Evolutionary conservation across 2,329 filamentous ascomycete species (phyloP).

Genomic region (Lecanicillium sp.): DNA sequence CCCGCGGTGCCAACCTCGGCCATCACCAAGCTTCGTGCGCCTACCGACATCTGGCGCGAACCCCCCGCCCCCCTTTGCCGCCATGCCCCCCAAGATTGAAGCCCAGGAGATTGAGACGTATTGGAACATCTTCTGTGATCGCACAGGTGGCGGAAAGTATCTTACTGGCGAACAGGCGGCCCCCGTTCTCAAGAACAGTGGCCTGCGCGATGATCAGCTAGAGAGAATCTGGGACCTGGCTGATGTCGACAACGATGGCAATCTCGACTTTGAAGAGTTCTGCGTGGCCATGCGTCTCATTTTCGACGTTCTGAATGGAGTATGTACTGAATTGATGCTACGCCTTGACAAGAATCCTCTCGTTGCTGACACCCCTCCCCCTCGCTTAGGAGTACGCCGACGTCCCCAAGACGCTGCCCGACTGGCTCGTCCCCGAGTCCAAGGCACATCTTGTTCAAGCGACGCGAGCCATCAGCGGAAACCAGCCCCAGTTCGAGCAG

Average conservation of each 20-base stretch:
- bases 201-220: conserved; percentile 67
- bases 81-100: conserved; percentile 57
- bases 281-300: conserved; percentile 98
- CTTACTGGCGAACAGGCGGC: conserved; percentile 57
- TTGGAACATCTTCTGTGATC: conserved; percentile 57
- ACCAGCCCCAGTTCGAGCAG: conserved; percentile 76
- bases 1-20: neutral
- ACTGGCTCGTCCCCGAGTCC: conserved; percentile 95
- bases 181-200: conserved; percentile 58
- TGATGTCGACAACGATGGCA: conserved; percentile 95
- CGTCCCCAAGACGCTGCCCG: conserved; percentile 78
- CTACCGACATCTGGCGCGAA: neutral
- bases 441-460: conserved; percentile 89
- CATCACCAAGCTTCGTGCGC: conserved; percentile 1
- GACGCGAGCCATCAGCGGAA: conserved; percentile 69
- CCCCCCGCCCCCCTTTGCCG: conserved; percentile 18
- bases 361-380: conserved; percentile 16
- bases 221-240: conserved; percentile 96
- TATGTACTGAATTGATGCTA: conserved; percentile 38
- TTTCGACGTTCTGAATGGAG: conserved; percentile 93
- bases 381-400: conserved; percentile 70
- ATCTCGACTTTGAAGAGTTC: conserved; percentile 98
- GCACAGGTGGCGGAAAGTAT: conserved; percentile 54
- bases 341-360: neutral
- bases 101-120: conserved; percentile 58